A percentile compares a stretch with the other conserved stretches of the same genome.
Conservation (phyloP, 2,329 filamentous ascomycete species). For the Fusarium albosuccineum region DNA sequence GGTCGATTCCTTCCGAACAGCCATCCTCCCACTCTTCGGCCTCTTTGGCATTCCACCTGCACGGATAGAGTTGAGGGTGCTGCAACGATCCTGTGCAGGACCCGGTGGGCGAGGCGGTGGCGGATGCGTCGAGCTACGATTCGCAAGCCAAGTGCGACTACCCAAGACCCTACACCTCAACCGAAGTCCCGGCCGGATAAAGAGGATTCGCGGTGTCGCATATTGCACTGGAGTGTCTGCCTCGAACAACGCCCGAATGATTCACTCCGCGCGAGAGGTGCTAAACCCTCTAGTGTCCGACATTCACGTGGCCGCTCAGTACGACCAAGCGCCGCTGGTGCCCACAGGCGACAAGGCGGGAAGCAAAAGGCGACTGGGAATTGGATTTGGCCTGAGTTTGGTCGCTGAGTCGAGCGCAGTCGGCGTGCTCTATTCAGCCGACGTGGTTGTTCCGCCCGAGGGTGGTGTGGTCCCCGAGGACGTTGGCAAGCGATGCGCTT, state of each 20-base stretch:
- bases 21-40: conserved; percentile 89
- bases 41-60: conserved; percentile 86
- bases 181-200: conserved; percentile 85
- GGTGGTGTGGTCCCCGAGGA: conserved; percentile 92
- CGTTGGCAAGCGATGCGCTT: conserved; percentile 87
- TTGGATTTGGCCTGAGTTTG: conserved; percentile 91
- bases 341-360: conserved; percentile 66
- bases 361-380: conserved; percentile 76
- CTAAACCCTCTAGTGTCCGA: conserved; percentile 89
- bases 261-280: conserved; percentile 87
- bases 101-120: conserved; percentile 82
- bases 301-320: conserved; percentile 88
- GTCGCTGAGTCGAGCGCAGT: conserved; percentile 90
- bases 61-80: conserved; percentile 86
- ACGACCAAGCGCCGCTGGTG: conserved; percentile 74
- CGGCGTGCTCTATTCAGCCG: conserved; percentile 88
- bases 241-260: conserved; percentile 95
- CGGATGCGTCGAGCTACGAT: conserved; percentile 92
- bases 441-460: conserved; percentile 78
- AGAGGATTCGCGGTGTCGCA: conserved; percentile 90
- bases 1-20: conserved; percentile 93
- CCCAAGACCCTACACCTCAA: conserved; percentile 93
- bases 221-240: conserved; percentile 93
- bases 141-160: conserved; percentile 91
- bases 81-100: conserved; percentile 83